Evolutionary conservation across 2,329 filamentous ascomycete genomes (phyloP).

Genomic region (Biscogniauxia mediterranea): DNA sequence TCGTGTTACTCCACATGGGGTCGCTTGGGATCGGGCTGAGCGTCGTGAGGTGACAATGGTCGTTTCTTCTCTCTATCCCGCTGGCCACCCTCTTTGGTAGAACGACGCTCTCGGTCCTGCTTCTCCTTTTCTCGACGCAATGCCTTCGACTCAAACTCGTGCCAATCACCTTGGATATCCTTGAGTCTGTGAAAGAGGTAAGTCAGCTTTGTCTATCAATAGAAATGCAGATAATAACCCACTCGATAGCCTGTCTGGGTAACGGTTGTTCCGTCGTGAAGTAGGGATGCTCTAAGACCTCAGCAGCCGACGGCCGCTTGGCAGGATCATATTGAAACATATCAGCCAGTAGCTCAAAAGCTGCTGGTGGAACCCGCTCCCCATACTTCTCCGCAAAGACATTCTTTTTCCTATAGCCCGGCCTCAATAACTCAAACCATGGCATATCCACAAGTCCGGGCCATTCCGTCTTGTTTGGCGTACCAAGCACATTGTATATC

Average conservation of each 20-base stretch:
- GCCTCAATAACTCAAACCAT: constrained; percentile 91
- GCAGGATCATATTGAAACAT: constrained; percentile 91
- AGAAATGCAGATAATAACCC: constrained; percentile 36
- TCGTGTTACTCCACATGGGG: constrained; percentile 28
- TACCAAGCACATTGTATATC: constrained; percentile 90
- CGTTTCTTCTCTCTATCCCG: constrained; percentile 32
- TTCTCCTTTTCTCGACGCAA: constrained; percentile 85
- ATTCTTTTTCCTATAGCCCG: constrained; percentile 68
- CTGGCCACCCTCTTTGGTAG: constrained; percentile 38
- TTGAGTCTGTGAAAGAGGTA: constrained; percentile 56
- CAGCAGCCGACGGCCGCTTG: constrained; percentile 77
- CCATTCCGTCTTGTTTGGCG: constrained; percentile 82
- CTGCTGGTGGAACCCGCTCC: constrained; percentile 72
- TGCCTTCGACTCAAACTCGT: constrained; percentile 97
- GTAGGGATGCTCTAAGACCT: constrained; percentile 84
- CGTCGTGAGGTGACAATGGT: constrained; percentile 21
- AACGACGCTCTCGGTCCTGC: constrained; percentile 51
- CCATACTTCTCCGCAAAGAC: constrained; percentile 82
- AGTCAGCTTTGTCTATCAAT: constrained; percentile 25
- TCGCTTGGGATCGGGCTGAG: constrained; percentile 28
- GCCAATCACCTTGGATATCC: constrained; percentile 89
- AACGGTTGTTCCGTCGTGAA: constrained; percentile 79
- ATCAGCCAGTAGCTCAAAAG: constrained; percentile 74
- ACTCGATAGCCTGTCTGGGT: constrained; percentile 78
- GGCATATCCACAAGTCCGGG: constrained; percentile 89